These are phyloP conservation scores for Graphilbum ipis-grandicollis DNA, from an alignment of 2,329 filamentous ascomycete species.

Conservation along the genomic window DNA sequence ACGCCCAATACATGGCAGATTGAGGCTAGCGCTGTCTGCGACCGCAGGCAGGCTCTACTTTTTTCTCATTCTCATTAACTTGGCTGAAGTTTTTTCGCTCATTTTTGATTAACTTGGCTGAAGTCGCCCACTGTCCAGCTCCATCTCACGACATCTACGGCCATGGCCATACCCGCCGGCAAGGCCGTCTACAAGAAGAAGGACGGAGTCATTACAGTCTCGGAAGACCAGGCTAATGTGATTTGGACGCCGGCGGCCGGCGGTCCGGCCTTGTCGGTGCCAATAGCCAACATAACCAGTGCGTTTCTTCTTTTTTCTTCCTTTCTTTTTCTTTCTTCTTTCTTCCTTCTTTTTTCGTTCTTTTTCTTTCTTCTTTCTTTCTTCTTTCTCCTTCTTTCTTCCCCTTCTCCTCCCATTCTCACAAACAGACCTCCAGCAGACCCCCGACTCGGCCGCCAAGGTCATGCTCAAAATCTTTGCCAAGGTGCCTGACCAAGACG, in stretches of 20 bases:
- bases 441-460: conserved; percentile 71
- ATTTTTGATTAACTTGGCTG: no score
- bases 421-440: conserved; percentile 93
- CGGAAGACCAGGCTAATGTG: conserved; percentile 54
- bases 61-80: no score
- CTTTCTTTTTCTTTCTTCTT: no score
- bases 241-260: conserved; percentile 59
- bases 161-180: conserved; percentile 44
- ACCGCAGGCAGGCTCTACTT: no score
- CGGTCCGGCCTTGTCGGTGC: conserved; percentile 49
- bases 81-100: no score
- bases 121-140: no score
- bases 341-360: no score
- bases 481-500: conserved; percentile 37
- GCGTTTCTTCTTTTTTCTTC: conserved; percentile 8
- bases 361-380: neutral
- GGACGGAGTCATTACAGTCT: conserved; percentile 66
- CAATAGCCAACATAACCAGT: conserved; percentile 70
- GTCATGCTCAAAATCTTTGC: conserved; percentile 89
- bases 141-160: neutral
- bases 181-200: conserved; percentile 85
- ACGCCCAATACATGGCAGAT: no score
- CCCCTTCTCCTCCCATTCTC: no score
- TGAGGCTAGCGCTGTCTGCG: no score
- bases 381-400: no score